Conservation (phyloP, 192 early-diverging fungal species). For the Coemansia sp. region DNA sequence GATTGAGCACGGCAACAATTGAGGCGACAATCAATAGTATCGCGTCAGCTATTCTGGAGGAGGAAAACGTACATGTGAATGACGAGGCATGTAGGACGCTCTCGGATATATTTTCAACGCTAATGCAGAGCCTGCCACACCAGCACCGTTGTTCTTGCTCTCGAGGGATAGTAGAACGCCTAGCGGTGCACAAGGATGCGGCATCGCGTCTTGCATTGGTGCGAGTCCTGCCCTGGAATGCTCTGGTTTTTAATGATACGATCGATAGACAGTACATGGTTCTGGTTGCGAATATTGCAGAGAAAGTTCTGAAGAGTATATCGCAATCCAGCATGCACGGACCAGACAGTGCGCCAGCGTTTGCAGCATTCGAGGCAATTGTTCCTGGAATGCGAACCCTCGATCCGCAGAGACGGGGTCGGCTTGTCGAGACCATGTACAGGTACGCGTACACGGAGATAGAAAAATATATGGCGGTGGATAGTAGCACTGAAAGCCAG, state of each 20-base stretch:
- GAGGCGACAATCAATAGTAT: too few relatives aligned
- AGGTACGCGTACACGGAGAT: neutral
- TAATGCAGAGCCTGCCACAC: neutral
- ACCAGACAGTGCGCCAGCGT: neutral
- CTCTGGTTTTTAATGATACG: neutral
- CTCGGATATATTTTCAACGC: neutral
- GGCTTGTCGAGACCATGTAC: neutral
- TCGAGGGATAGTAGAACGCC: neutral
- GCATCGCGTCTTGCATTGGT: neutral
- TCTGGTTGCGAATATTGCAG: neutral
- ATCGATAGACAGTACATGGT: neutral
- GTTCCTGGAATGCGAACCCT: neutral
- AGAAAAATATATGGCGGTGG: neutral
- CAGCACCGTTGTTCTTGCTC: neutral
- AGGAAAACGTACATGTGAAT: neutral
- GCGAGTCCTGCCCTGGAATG: neutral
- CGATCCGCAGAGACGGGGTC: neutral
- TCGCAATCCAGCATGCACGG: neutral
- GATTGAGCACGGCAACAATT: too few relatives aligned
- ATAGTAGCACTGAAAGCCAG: neutral
- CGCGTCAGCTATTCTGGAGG: too few relatives aligned
- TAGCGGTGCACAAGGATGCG: neutral
- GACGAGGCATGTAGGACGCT: neutral
- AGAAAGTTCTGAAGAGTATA: neutral
- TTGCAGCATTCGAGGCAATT: slow-evolving; percentile 1